Conservation (phyloP, 345 rosid species). For the Ceriops zippeliana region DNA sequence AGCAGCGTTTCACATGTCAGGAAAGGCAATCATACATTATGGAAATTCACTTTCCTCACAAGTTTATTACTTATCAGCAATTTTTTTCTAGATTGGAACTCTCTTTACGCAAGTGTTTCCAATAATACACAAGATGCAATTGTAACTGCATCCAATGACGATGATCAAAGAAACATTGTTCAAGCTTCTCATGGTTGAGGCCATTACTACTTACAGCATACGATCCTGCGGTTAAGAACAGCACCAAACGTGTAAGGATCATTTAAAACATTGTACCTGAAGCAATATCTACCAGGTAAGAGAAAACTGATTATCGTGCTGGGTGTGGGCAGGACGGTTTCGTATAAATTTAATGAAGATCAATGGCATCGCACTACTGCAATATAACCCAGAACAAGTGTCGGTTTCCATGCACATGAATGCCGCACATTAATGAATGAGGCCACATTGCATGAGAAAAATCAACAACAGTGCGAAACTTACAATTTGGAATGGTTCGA, state of each 20-base stretch:
- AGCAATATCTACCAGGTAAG: background rate
- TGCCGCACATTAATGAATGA: no score
- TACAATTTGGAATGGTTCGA: slow-evolving; percentile 6
- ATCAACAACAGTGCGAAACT: background rate
- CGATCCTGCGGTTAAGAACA: background rate
- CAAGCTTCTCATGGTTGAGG: background rate
- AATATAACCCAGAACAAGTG: no score
- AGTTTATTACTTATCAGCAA: background rate
- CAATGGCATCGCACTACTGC: no score
- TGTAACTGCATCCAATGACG: background rate
- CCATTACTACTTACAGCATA: slow-evolving; percentile 4
- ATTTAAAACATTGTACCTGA: background rate
- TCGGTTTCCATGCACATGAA: no score
- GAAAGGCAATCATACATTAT: slow-evolving; percentile 9
- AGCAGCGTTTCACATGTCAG: background rate
- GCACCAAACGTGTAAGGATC: background rate
- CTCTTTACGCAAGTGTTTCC: background rate
- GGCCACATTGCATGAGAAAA: background rate
- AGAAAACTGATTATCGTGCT: background rate
- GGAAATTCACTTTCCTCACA: background rate
- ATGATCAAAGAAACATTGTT: background rate
- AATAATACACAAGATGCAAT: slow-evolving; percentile 12
- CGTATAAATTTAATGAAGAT: no score
- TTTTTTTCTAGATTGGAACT: background rate
- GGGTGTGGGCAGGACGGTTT: no score